Evolutionary conservation across 768 basidiomycete genomes (phyloP).

Genomic region (Kondoa malvinella): DNA sequence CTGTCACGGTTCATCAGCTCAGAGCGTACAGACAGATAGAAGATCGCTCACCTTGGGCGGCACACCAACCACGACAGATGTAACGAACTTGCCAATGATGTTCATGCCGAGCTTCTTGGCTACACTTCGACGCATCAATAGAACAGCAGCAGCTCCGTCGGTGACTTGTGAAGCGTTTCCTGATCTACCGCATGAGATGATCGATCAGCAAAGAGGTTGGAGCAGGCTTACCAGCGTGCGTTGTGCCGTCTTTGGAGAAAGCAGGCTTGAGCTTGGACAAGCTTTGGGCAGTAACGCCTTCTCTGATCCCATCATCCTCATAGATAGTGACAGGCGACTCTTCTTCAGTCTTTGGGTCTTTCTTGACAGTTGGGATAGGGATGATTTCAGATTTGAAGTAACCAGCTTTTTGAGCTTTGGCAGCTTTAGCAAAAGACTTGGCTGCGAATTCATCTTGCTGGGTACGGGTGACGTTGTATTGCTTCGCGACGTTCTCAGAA

Average conservation of each 20-base stretch:
- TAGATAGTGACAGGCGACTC: conserved; percentile 32
- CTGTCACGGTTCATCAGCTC: conserved; percentile 15
- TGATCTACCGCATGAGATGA: conserved; percentile 18
- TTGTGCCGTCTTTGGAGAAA: conserved; percentile 42
- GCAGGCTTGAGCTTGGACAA: conserved; percentile 66
- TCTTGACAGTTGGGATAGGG: conserved; percentile 48
- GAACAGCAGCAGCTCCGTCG: conserved; percentile 82
- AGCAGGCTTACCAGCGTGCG: conserved; percentile 32
- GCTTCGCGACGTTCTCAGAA: conserved; percentile 38
- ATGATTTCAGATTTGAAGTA: conserved; percentile 76
- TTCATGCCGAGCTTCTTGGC: conserved; percentile 72
- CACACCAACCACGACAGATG: conserved; percentile 54
- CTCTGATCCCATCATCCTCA: conserved; percentile 44
- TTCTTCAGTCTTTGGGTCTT: conserved; percentile 41
- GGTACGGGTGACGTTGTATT: conserved; percentile 47
- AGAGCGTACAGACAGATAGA: conserved; percentile 6
- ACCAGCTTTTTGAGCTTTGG: conserved; percentile 46
- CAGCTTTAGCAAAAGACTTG: conserved; percentile 67
- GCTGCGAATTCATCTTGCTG: conserved; percentile 81
- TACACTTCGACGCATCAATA: conserved; percentile 59
- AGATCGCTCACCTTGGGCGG: conserved; percentile 25
- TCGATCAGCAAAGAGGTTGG: background rate
- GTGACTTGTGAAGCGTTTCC: conserved; percentile 42
- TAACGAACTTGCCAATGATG: conserved; percentile 69
- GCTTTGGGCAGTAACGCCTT: conserved; percentile 59